Base-by-base conservation (phyloP, 495 filamentous ascomycete genomes). In the Penicillium chermesinum region DNA sequence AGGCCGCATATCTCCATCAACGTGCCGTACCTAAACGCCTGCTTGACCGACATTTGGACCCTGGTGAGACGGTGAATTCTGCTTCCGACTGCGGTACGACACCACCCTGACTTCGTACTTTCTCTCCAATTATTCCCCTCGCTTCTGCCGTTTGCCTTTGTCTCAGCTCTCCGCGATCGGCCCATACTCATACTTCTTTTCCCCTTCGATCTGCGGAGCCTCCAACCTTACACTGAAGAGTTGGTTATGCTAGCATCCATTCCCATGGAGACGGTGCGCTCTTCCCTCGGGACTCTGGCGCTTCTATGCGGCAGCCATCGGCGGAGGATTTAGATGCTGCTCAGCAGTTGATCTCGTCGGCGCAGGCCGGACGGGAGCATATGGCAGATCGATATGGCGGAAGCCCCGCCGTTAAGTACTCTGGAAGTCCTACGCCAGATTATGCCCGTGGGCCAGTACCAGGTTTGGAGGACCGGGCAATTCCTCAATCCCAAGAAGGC, bases 271-370 rank as follows among this genome's bases (percentile, higher is more conserved):
- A 57, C 63, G 58, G 55, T 62, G 59, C 65, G 61, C 54, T 69
- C 67, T 55, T 69, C 32, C 61, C 65, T 45, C 54, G 59, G 35
- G 62, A 60, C 44, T 51, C 61, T 14, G 56, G 61, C 49, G 58
- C 55, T 50, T 50, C 63, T 32, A 53, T 66, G 56, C 66, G 65
- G 52, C 69, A 74, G 46, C 70, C 67, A 7, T 74, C 69, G 4
- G 69, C 67, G 40, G 70, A 72, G 54, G 70, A 75, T 50, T 41
- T 74, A 41, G 70, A 73, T 45, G 69, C 72, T 49, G 72, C 70
- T 30, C 70, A 72, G 53, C 72, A 75, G 57, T 53, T 73, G 50
- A 64, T 74, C 39, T 70, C 72, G 7, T 75, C 72, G 14, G 64
- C 72, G 22, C 67, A 70, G 48, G 70, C 65, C 9, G 69, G 69